Evolutionary conservation across 2,329 filamentous ascomycete species (phyloP).

Genomic region (Microdochium paspali): DNA sequence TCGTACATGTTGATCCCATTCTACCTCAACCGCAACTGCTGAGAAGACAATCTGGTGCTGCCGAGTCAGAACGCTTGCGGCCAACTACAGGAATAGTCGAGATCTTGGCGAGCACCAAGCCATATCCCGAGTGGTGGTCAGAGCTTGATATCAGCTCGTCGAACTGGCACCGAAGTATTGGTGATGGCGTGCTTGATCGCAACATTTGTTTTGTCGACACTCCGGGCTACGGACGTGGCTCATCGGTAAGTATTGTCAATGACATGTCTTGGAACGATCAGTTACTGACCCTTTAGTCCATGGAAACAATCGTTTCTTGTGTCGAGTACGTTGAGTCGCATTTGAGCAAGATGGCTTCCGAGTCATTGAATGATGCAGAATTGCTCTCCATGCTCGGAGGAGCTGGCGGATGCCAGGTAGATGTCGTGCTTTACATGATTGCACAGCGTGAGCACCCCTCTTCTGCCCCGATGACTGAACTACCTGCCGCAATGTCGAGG

Average conservation of each 20-base stretch:
- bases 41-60: conserved; percentile 5
- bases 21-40: conserved; percentile 18
- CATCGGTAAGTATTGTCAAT: conserved; percentile 30
- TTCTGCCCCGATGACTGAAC: background rate
- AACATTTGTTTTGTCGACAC: conserved; percentile 94
- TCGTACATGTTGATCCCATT: conserved; percentile 80
- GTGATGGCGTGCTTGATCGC: conserved; percentile 73
- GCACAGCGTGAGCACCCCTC: conserved; percentile 57
- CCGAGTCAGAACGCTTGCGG: conserved; percentile 3
- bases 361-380: conserved; percentile 62
- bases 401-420: conserved; percentile 73
- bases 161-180: conserved; percentile 59
- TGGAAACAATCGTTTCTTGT: conserved; percentile 49
- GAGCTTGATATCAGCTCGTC: conserved; percentile 54
- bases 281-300: conserved; percentile 18
- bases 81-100: conserved; percentile 44
- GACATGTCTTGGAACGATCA: too few relatives aligned
- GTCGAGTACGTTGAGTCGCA: conserved; percentile 66
- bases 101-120: conserved; percentile 69
- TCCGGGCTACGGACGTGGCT: conserved; percentile 48
- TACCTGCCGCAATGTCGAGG: background rate
- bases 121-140: conserved; percentile 86
- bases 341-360: conserved; percentile 52
- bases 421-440: conserved; percentile 77
- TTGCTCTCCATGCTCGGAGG: conserved; percentile 70